Conservation (phyloP, 2,329 filamentous ascomycete genomes). For the Fusarium multiceps region DNA sequence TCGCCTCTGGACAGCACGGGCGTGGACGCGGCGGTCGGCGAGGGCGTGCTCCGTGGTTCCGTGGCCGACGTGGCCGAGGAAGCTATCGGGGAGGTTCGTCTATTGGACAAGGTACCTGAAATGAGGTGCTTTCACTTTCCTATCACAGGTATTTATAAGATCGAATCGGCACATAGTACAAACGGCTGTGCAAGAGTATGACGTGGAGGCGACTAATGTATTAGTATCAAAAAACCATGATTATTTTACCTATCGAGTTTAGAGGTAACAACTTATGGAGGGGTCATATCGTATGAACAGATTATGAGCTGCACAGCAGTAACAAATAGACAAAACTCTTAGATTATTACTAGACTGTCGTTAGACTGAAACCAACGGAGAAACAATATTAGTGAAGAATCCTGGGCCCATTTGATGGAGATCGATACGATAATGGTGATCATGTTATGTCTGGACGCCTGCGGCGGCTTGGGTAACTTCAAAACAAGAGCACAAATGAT, state of each 20-base stretch:
- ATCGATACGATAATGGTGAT: not conserved
- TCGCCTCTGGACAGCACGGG: conserved; percentile 20
- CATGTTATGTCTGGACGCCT: not conserved
- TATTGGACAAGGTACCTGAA: conserved; percentile 9
- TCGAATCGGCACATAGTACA: not conserved
- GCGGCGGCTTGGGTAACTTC: not conserved
- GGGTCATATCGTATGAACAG: not conserved
- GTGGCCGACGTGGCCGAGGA: conserved; percentile 46
- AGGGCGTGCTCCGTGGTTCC: conserved; percentile 42
- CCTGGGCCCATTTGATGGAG: not conserved
- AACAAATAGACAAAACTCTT: not conserved
- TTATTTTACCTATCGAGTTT: not conserved
- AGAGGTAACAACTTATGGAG: not conserved
- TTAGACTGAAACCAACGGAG: not conserved
- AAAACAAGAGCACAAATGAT: not conserved
- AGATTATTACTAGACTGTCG: not conserved
- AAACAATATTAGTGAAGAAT: not conserved
- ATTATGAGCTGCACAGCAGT: not conserved
- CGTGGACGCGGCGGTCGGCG: conserved; percentile 43
- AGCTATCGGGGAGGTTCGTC: conserved; percentile 18
- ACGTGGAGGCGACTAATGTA: not conserved
- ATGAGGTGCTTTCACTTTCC: not conserved
- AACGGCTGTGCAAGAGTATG: not conserved
- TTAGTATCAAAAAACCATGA: conserved; percentile 1
- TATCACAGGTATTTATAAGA: not conserved